phyloP scores from a whole-genome alignment of 148 eudicot genomes.

The Heliamphora exappendiculata region DNA sequence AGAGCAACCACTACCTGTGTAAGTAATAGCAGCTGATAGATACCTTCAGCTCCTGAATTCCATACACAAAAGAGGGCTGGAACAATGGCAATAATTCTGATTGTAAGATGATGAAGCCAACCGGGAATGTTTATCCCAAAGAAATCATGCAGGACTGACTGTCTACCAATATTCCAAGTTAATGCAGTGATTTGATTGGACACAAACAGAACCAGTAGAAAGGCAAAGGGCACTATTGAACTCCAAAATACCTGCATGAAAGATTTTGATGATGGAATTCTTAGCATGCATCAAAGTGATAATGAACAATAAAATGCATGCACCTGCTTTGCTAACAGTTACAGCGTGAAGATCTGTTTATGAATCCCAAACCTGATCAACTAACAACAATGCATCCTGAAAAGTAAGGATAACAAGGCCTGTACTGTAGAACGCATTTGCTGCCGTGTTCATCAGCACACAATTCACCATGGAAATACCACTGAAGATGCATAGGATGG shows the following conservation, averaged over 20 bases:
- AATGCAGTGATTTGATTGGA: slow-evolving; percentile 70
- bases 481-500: slow-evolving; percentile 60
- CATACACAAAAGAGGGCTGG: slow-evolving; percentile 69
- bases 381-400: slow-evolving; percentile 70
- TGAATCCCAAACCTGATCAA: slow-evolving; percentile 61
- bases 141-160: slow-evolving; percentile 54
- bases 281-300: slow-evolving; percentile 5
- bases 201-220: slow-evolving; percentile 47
- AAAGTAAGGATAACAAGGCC: slow-evolving; percentile 70
- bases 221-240: slow-evolving; percentile 43
- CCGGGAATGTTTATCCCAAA: slow-evolving; percentile 69
- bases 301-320: neutral
- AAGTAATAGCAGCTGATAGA: slow-evolving; percentile 69
- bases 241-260: slow-evolving; percentile 63
- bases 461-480: slow-evolving; percentile 75
- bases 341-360: neutral
- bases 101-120: slow-evolving; percentile 88
- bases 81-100: slow-evolving; percentile 67
- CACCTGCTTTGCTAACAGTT: neutral
- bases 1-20: slow-evolving; percentile 85
- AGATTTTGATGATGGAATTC: neutral
- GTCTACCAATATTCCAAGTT: slow-evolving; percentile 67
- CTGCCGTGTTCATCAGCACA: slow-evolving; percentile 67
- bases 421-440: slow-evolving; percentile 62
- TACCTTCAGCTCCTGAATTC: slow-evolving; percentile 84